Evolutionary conservation across 2,329 filamentous ascomycete species (phyloP).

Genomic region (Cytospora piceicola): DNA sequence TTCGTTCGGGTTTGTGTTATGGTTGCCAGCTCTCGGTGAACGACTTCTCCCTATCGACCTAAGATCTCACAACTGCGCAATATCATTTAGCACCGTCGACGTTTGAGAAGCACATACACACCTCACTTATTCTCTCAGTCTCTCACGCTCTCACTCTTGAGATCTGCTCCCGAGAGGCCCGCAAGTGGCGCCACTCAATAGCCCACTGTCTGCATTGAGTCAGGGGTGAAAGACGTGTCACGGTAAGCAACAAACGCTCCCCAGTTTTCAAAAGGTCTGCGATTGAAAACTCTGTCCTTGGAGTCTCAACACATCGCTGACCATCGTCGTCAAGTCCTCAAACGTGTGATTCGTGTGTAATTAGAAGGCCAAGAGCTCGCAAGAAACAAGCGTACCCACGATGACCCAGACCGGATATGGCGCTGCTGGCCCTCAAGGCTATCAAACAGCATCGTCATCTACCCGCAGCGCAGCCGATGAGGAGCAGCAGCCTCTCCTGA

Average conservation of each 20-base stretch:
- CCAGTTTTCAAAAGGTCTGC: not conserved
- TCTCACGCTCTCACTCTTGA: too few species aligned
- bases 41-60: not conserved
- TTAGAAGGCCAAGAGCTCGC: not conserved
- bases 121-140: not conserved
- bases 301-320: not conserved
- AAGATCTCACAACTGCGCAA: constrained; percentile 10
- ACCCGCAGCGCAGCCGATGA: constrained; percentile 35
- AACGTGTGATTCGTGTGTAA: not conserved
- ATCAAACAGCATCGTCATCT: constrained; percentile 17
- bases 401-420: constrained; percentile 28
- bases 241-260: not conserved
- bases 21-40: constrained; percentile 5
- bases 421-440: constrained; percentile 14
- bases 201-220: not conserved
- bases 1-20: too few species aligned
- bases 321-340: not conserved
- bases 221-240: not conserved
- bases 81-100: constrained; percentile 4
- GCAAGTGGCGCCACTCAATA: not conserved
- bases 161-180: too few species aligned
- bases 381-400: not conserved
- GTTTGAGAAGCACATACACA: not conserved
- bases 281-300: not conserved
- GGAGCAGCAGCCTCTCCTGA: constrained; percentile 43